These are phyloP conservation scores for Mangifera indica DNA, from an alignment of 345 rosid genomes.

Conservation along the genomic window DNA sequence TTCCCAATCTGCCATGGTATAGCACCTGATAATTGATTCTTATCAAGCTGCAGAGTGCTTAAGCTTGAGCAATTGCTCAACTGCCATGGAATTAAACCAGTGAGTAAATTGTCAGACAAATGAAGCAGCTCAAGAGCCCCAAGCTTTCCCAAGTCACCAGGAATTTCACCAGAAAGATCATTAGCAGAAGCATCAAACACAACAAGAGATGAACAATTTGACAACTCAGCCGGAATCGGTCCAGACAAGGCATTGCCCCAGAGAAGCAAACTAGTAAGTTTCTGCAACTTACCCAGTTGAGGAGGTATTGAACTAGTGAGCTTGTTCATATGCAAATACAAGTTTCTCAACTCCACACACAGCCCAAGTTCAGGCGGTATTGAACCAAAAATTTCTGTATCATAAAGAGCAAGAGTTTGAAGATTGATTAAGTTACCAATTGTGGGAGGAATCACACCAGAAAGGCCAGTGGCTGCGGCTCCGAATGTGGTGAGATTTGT, in stretches of 20 bases:
- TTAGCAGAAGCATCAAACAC: conserved; percentile 92
- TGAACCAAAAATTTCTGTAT: conserved; percentile 71
- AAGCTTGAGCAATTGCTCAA: conserved; percentile 83
- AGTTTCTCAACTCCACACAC: conserved; percentile 74
- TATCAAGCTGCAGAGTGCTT: conserved; percentile 87
- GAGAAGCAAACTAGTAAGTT: conserved; percentile 85
- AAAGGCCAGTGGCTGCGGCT: conserved; percentile 83
- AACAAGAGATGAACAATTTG: conserved; percentile 87
- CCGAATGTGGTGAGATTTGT: conserved; percentile 86
- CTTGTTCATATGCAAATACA: conserved; percentile 94
- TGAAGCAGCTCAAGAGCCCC: conserved; percentile 83
- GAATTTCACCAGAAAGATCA: conserved; percentile 69
- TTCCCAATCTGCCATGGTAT: conserved; percentile 76
- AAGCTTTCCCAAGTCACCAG: conserved; percentile 79
- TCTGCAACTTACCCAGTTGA: conserved; percentile 74
- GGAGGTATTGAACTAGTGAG: conserved; percentile 82
- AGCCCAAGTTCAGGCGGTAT: conserved; percentile 80
- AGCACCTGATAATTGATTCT: conserved; percentile 74
- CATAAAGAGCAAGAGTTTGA: conserved; percentile 85
- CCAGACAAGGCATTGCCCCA: conserved; percentile 90
- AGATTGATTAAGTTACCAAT: conserved; percentile 83
- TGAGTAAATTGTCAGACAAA: conserved; percentile 78
- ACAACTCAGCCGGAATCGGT: conserved; percentile 71
- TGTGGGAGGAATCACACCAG: conserved; percentile 75
- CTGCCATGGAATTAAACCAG: conserved; percentile 71